Base-by-base conservation (phyloP, 345 rosid genomes). In the Salix viminalis region DNA sequence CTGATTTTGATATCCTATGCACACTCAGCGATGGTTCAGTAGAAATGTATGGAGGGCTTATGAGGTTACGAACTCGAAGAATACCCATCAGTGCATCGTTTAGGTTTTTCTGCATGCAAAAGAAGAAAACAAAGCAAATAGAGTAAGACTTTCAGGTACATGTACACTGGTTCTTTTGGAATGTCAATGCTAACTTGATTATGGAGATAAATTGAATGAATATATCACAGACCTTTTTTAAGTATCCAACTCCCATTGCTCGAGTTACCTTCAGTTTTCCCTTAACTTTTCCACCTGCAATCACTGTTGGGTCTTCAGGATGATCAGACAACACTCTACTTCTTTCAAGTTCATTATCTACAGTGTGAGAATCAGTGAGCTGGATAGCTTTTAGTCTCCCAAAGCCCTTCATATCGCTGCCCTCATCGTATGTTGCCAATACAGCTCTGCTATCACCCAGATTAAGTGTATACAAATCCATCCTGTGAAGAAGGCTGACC, bases 391-490 rank as follows among this genome's bases (percentile, higher is more conserved):
- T 84, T 86, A 90, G 85, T 74, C 75, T 77, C 81, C 64, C 84
- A 44, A 39, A 64, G 72, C 73, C 81, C 24, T 75, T 81, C 56
- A 69, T 18, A 61, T 67, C 81, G 36, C 79, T 77, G 28, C 66
- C 87, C 21, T 77, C 86, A 42, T 77, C 79, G 61, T 89, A 88
- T 2, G 91, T 90, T 37, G 98, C 99, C 84, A 96, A 77, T 10
- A 96, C 96, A 65, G 93, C 98, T 87, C 98, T 83, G 78, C 99
- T 96, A 78, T 96, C 99, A 76, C 99, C 99, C 37, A 96, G 84
- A 82, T 90, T 92, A 70, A 96, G 86, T 2, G 92, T 82, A 74
- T 92, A 93, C 71, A 96, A 83, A 87, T 92, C 87, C 36, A 89
- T 83, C 67, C 97, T 93, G 34, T 89, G 87, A 67, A 93, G 96